Evolutionary conservation across 176 grass and related monocot species (phyloP).

Genomic region (Zizania latifolia): DNA sequence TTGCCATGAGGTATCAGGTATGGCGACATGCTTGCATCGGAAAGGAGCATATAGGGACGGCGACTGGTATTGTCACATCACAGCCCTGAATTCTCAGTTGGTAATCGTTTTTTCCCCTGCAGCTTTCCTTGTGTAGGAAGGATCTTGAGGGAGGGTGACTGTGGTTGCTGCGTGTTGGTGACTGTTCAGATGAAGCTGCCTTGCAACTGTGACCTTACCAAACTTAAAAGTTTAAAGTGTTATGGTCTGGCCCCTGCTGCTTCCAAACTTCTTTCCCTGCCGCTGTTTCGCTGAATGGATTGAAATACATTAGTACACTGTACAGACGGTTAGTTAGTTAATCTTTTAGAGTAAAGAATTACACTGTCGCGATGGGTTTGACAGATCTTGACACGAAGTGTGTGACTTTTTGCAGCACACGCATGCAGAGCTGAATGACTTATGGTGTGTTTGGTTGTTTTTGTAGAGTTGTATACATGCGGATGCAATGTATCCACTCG

Average conservation of each 20-base stretch:
- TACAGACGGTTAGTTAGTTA: background rate
- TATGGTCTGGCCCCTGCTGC: background rate
- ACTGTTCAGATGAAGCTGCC: background rate
- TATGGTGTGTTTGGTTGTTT: too few relatives aligned
- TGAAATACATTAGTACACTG: background rate
- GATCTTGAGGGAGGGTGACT: background rate
- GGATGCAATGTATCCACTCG: too few relatives aligned
- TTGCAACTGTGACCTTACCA: background rate
- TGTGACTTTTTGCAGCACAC: background rate
- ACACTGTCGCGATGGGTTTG: background rate
- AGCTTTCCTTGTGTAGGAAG: background rate
- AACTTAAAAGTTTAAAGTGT: background rate
- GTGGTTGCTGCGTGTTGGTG: background rate
- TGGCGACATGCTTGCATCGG: constrained; percentile 24
- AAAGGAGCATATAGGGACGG: constrained; percentile 11
- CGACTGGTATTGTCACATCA: constrained; percentile 21
- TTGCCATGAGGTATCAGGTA: background rate
- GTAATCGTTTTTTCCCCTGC: background rate
- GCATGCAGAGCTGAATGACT: background rate
- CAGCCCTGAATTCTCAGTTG: background rate
- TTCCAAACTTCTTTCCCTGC: background rate
- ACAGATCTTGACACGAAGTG: background rate
- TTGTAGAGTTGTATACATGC: too few relatives aligned
- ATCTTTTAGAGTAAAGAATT: background rate
- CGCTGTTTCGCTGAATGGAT: background rate